phyloP scores from a whole-genome alignment of 768 basidiomycete species.

The Hemileccinum rubropunctum region DNA sequence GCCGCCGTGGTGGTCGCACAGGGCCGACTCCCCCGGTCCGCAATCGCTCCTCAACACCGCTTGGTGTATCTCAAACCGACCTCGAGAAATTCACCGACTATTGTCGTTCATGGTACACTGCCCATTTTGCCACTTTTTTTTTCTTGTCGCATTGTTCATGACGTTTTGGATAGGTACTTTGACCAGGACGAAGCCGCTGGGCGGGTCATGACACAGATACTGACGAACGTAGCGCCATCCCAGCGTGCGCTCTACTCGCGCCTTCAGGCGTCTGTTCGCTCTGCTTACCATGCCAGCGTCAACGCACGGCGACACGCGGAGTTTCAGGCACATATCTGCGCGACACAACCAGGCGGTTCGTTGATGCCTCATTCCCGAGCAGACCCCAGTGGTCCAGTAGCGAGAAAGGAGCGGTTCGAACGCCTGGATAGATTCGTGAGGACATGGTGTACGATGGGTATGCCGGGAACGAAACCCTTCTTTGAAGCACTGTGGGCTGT shows the following conservation, averaged over 20 bases:
- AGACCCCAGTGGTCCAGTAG: conserved; percentile 58
- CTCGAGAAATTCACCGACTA: conserved; percentile 75
- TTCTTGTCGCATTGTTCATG: conserved; percentile 5
- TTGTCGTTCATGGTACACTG: conserved; percentile 72
- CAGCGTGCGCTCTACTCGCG: conserved; percentile 87
- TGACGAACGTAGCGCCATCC: conserved; percentile 75
- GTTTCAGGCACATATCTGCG: conserved; percentile 79
- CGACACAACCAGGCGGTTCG: conserved; percentile 78
- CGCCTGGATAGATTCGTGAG: conserved; percentile 71
- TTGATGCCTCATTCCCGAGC: conserved; percentile 71
- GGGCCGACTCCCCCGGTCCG: conserved; percentile 49
- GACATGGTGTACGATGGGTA: conserved; percentile 82
- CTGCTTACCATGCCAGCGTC: conserved; percentile 80
- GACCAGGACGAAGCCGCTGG: conserved; percentile 78
- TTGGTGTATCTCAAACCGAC: conserved; percentile 62
- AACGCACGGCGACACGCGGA: conserved; percentile 76
- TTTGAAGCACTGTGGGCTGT: conserved; percentile 64
- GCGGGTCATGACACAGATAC: conserved; percentile 75
- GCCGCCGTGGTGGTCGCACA: conserved; percentile 48
- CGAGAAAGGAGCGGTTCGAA: conserved; percentile 75
- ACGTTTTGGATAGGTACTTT: conserved; percentile 65
- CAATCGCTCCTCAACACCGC: conserved; percentile 68
- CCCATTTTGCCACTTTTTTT: background rate
- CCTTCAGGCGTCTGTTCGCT: conserved; percentile 81
- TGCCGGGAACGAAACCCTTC: conserved; percentile 90